Evolutionary conservation across 805 yeast species (phyloP).

Genomic region (Millerozyma miso): DNA sequence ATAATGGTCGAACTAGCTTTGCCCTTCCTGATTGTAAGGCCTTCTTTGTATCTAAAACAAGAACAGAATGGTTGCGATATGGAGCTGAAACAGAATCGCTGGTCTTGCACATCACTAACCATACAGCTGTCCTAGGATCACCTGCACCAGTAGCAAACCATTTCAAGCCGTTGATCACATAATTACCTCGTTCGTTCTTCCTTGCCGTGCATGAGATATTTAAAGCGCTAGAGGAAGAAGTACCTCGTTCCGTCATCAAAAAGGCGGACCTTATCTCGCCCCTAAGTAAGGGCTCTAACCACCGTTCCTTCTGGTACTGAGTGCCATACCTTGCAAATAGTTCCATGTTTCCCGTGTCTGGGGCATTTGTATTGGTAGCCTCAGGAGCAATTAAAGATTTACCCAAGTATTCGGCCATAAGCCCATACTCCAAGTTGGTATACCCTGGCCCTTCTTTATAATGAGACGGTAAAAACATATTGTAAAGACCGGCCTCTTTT

Average conservation of each 20-base stretch:
- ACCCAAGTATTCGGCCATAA: constrained; percentile 63
- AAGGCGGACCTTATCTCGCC: constrained; percentile 60
- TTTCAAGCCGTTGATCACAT: constrained; percentile 55
- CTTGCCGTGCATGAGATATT: constrained; percentile 48
- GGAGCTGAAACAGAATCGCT: constrained; percentile 21
- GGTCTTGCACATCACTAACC: constrained; percentile 54
- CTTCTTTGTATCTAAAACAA: constrained; percentile 48
- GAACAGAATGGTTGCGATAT: constrained; percentile 53
- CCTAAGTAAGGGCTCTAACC: constrained; percentile 49
- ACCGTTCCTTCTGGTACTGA: constrained; percentile 34
- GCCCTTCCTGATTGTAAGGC: constrained; percentile 49
- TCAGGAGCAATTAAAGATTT: constrained; percentile 52
- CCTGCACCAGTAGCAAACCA: constrained; percentile 75
- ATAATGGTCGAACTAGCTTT: constrained; percentile 45
- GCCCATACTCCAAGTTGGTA: constrained; percentile 59
- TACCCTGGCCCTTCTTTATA: constrained; percentile 53
- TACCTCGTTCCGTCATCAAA: constrained; percentile 60
- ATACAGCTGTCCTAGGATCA: constrained; percentile 54
- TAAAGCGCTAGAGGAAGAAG: constrained; percentile 59
- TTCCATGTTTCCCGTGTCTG: constrained; percentile 65
- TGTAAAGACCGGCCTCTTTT: constrained; percentile 53
- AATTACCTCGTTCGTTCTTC: constrained; percentile 37
- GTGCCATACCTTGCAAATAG: constrained; percentile 40
- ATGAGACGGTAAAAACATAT: constrained; percentile 49
- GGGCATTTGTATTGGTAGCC: constrained; percentile 57